A percentile compares a stretch with the other conserved stretches of the same genome.
Evolutionary conservation across 1,139 yeast species (phyloP).

Genomic region (Debaryomycetaceae sp.): DNA sequence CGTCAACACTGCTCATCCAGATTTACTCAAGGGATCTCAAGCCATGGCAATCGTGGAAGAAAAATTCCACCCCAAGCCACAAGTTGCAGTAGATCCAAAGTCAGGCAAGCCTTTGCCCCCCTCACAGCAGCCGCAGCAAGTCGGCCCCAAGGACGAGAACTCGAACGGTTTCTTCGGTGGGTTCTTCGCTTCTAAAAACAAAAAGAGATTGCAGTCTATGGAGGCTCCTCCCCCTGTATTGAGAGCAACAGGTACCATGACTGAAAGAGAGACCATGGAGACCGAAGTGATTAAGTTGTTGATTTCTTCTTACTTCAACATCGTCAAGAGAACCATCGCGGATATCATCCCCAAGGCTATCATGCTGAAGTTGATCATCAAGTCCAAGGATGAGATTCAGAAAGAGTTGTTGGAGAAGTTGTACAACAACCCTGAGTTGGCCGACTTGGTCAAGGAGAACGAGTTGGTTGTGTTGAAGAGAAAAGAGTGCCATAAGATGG

Average conservation of each 20-base stretch:
- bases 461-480: constrained; percentile 93
- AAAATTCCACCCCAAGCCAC: constrained; percentile 78
- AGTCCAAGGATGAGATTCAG: constrained; percentile 85
- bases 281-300: constrained; percentile 94
- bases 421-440: constrained; percentile 73
- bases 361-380: constrained; percentile 84
- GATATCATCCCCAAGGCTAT: constrained; percentile 94
- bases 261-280: constrained; percentile 94
- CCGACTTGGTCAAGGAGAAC: constrained; percentile 82
- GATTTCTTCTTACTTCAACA: constrained; percentile 84
- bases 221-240: constrained; percentile 96
- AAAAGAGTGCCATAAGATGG: constrained; percentile 93
- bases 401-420: constrained; percentile 84
- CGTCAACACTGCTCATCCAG: constrained; percentile 97
- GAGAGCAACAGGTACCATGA: constrained; percentile 91
- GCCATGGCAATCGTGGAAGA: constrained; percentile 96
- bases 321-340: constrained; percentile 90
- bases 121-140: constrained; percentile 27
- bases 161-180: constrained; percentile 88
- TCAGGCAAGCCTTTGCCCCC: constrained; percentile 75
- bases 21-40: constrained; percentile 87
- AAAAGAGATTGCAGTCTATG: constrained; percentile 92
- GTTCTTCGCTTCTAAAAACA: constrained; percentile 87
- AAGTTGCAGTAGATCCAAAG: constrained; percentile 85
- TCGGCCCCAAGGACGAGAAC: constrained; percentile 35